Conservation (phyloP, 2,329 filamentous ascomycete genomes). For the Hypocreales sp. region DNA sequence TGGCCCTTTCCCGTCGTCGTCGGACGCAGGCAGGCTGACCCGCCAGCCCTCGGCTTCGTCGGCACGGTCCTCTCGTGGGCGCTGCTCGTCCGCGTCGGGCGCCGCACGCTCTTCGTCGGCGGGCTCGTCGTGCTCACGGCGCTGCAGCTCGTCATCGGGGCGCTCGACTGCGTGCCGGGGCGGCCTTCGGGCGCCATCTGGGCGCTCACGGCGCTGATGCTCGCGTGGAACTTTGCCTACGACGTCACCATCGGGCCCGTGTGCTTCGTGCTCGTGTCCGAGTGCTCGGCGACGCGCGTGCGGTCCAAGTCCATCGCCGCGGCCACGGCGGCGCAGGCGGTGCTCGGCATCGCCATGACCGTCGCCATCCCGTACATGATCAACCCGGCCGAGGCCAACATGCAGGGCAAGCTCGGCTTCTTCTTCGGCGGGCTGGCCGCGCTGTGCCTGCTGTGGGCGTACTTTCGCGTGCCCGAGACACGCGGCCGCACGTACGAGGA, state of each 20-base stretch:
- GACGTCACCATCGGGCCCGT: conserved; percentile 27
- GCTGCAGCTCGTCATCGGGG: conserved; percentile 24
- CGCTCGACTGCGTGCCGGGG: conserved; percentile 30
- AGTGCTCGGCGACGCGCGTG: conserved; percentile 24
- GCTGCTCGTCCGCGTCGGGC: conserved; percentile 23
- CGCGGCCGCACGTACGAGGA: conserved; percentile 16
- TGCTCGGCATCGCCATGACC: conserved; percentile 13
- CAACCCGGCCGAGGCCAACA: conserved; percentile 16
- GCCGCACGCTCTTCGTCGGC: conserved; percentile 22
- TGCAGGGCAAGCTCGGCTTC: conserved; percentile 19
- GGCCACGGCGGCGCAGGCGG: conserved; percentile 16
- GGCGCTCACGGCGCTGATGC: conserved; percentile 21
- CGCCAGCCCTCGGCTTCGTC: conserved; percentile 22
- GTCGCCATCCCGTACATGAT: conserved; percentile 17
- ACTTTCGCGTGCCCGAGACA: conserved; percentile 18
- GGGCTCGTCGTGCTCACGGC: conserved; percentile 24
- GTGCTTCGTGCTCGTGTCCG: conserved; percentile 24
- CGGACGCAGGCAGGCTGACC: background rate
- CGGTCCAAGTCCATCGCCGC: conserved; percentile 26
- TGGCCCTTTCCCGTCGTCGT: conserved; percentile 13
- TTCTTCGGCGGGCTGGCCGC: conserved; percentile 14
- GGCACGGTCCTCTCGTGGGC: conserved; percentile 27
- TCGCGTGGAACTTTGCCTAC: conserved; percentile 28
- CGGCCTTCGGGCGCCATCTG: conserved; percentile 18
- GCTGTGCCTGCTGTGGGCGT: conserved; percentile 15